These are phyloP conservation scores for Sapria himalayana DNA, from an alignment of 345 rosid genomes.

Conservation along the genomic window DNA sequence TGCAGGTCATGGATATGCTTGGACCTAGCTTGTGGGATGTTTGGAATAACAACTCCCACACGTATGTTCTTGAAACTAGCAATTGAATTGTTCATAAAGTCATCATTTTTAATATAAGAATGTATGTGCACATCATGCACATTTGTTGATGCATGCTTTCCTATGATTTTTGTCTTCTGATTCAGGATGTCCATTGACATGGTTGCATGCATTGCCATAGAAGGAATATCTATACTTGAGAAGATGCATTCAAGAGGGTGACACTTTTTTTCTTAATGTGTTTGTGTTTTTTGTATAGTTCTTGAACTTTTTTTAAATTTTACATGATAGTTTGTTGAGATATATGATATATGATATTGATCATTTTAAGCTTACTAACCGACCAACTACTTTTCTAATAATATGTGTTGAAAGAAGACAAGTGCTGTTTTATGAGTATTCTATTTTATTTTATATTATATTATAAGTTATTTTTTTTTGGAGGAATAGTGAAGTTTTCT, in stretches of 20 bases:
- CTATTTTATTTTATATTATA: too few relatives aligned
- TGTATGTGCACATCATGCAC: too few relatives aligned
- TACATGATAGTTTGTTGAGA: too few relatives aligned
- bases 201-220: slow-evolving; percentile 88
- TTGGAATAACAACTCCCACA: slow-evolving; percentile 49
- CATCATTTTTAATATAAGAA: too few relatives aligned
- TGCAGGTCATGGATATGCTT: slow-evolving; percentile 81
- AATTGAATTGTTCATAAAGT: slow-evolving; percentile 2
- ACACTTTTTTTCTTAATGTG: slow-evolving; percentile 8
- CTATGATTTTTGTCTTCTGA: slow-evolving; percentile 5
- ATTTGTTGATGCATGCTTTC: too few relatives aligned
- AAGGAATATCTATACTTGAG: slow-evolving; percentile 75
- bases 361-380: too few relatives aligned
- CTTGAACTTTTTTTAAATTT: neutral
- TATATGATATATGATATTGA: too few relatives aligned
- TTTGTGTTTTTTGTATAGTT: slow-evolving; percentile 1
- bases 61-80: slow-evolving; percentile 18
- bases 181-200: slow-evolving; percentile 63
- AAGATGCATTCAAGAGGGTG: slow-evolving; percentile 85
- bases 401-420: too few relatives aligned
- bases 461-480: too few relatives aligned
- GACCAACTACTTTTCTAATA: too few relatives aligned
- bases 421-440: too few relatives aligned
- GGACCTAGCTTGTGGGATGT: slow-evolving; percentile 85
- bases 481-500: too few relatives aligned